Evolutionary conservation across 257 asterid genomes (phyloP), one percentile per base, ranked within the genome.

Genomic region (Solanum pinnatisectum): DNA sequence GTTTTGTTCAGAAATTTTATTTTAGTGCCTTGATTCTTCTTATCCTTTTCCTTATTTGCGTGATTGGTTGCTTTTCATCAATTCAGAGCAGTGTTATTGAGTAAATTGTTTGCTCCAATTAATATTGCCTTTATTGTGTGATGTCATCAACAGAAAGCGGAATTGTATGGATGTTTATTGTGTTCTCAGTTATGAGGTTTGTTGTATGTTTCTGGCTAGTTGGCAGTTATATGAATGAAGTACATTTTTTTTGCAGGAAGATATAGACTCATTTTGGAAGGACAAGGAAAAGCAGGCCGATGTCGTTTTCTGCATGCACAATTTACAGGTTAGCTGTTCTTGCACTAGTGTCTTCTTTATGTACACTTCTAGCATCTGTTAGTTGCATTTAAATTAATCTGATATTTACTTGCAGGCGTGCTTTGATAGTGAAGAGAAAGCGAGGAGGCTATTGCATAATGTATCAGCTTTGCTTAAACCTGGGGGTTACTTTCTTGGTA

Each of bases 401-500:
- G 85, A 40, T 37, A 32, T 84, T 37, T 88, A 36, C 79, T 90
- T 86, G 90, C 96, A 97, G 99, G 89, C 91, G 86, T 97, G 98
- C 87, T 94, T 95, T 87, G 98, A 96, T 92, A 93, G 92, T 44
- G 98, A 97, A 95, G 99, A 96, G 88, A 95, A 93, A 91, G 96
- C 90, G 78, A 95, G 88, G 93, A 94, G 90, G 89, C 92, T 97
- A 89, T 89, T 97, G 91, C 95, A 93, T 20, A 97, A 95, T 74
- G 98, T 96, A 76, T 95, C 99, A 87, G 91, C 95, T 88, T 93
- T 97, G 93, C 93, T 97, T 93, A 95, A 93, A 93, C 98, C 98
- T 6, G 99, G 99, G 86, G 99, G 98, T 88, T 97, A 94, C 92
- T 97, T 97, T 95, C 90, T 97, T 89, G 99, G 99, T 91, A 92